A percentile compares a stretch with the other conserved stretches of the same genome.
phyloP scores from a whole-genome alignment of 176 grass and related monocot genomes.

The Tillandsia leiboldiana region DNA sequence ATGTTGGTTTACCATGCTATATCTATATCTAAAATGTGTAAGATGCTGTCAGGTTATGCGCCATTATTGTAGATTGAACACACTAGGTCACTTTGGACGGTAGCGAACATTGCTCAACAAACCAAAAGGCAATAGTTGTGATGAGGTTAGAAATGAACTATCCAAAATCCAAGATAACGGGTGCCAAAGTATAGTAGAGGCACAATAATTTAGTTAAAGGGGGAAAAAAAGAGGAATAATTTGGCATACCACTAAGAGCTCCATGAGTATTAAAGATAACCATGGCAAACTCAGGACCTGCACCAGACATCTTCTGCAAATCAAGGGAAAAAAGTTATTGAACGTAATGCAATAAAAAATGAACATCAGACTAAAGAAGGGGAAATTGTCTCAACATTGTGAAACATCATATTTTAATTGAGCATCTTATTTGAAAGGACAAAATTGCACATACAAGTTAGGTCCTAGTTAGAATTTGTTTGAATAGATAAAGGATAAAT shows the following conservation, averaged over 20 bases:
- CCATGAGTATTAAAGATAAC: slow-evolving; percentile 77
- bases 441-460: no score
- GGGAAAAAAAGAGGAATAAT: slow-evolving; percentile 4
- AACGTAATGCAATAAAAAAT: slow-evolving; percentile 9
- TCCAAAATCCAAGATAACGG: neutral
- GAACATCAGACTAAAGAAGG: slow-evolving; percentile 6
- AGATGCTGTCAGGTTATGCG: neutral
- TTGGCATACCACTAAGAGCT: slow-evolving; percentile 53
- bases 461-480: no score
- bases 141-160: neutral
- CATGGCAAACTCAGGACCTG: slow-evolving; percentile 56
- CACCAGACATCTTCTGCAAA: slow-evolving; percentile 46
- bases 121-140: neutral
- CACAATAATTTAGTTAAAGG: slow-evolving; percentile 5
- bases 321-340: neutral
- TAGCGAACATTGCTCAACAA: neutral
- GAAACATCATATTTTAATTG: no score
- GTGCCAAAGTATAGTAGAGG: neutral
- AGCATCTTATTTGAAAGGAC: no score
- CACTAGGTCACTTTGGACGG: no score
- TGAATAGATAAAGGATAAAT: no score
- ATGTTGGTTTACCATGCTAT: neutral
- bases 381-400: neutral
- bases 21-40: neutral
- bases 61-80: neutral